A percentile compares a stretch with the other conserved stretches of the same genome.
These are phyloP conservation scores for Agaricus subrufescens DNA, from an alignment of 768 basidiomycete species.

Conservation along the genomic window DNA sequence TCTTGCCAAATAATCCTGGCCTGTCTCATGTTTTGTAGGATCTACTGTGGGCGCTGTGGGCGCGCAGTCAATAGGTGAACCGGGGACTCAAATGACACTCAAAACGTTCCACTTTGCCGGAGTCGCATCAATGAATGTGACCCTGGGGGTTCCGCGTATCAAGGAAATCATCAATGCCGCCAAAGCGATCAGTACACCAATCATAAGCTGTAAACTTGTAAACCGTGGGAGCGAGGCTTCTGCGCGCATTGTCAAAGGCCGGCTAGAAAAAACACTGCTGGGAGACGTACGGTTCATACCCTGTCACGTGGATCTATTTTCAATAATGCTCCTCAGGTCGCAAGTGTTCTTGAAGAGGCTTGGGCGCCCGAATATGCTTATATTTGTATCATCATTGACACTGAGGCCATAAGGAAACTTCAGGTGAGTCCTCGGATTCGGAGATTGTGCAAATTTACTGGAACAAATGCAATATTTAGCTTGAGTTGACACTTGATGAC, in stretches of 20 bases:
- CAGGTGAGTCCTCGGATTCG: slow-evolving; percentile 46
- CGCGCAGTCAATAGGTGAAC: slow-evolving; percentile 98
- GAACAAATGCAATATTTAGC: slow-evolving; percentile 34
- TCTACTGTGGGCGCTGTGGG: slow-evolving; percentile 98
- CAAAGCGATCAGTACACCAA: slow-evolving; percentile 95
- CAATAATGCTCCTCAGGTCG: slow-evolving; percentile 50
- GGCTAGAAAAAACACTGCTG: slow-evolving; percentile 90
- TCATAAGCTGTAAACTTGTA: slow-evolving; percentile 94
- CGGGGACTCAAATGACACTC: slow-evolving; percentile 98
- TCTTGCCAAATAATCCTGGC: not conserved
- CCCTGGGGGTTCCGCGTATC: slow-evolving; percentile 98
- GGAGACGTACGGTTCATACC: slow-evolving; percentile 65
- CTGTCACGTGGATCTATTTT: not conserved
- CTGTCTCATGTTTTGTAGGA: slow-evolving; percentile 36
- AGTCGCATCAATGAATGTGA: slow-evolving; percentile 99
- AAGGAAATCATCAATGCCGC: slow-evolving; percentile 99
- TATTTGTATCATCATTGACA: slow-evolving; percentile 89
- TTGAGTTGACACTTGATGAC: slow-evolving; percentile 90
- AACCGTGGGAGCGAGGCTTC: slow-evolving; percentile 85
- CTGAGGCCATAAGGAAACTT: slow-evolving; percentile 80
- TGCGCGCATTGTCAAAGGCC: slow-evolving; percentile 94
- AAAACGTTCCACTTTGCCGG: slow-evolving; percentile 99
- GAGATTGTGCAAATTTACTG: not conserved
- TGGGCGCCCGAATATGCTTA: slow-evolving; percentile 94
- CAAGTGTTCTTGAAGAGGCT: slow-evolving; percentile 90